phyloP scores from a whole-genome alignment of 768 basidiomycete genomes.

The Russula olivacea region DNA sequence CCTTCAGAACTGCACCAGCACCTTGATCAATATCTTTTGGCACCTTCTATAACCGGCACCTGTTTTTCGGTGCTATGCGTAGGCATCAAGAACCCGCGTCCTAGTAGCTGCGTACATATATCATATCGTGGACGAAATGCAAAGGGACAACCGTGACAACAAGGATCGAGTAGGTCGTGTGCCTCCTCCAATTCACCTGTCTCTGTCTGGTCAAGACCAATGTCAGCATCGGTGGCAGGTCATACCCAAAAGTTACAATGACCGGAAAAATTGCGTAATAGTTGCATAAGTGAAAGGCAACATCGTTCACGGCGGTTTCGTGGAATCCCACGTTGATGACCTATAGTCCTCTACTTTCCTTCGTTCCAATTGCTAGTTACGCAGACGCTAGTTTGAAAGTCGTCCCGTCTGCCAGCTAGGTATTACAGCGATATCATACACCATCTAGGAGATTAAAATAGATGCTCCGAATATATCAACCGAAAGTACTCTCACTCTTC shows the following conservation, averaged over 20 bases:
- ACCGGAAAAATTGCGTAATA: background rate
- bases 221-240: background rate
- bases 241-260: background rate
- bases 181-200: background rate
- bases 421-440: background rate
- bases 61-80: background rate
- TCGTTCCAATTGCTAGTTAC: background rate
- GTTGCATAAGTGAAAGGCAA: background rate
- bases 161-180: background rate
- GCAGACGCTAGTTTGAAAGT: background rate
- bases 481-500: too few relatives aligned
- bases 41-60: background rate
- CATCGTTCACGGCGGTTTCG: background rate
- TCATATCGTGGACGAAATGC: background rate
- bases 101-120: background rate
- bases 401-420: background rate
- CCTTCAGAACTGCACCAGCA: background rate
- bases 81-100: background rate
- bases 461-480: slow-evolving; percentile 4
- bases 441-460: background rate
- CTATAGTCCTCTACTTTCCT: background rate
- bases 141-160: background rate
- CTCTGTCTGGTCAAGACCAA: background rate
- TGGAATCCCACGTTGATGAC: background rate
- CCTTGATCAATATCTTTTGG: background rate